phyloP scores from a whole-genome alignment of 257 asterid genomes.

The Scutellaria galericulata region DNA sequence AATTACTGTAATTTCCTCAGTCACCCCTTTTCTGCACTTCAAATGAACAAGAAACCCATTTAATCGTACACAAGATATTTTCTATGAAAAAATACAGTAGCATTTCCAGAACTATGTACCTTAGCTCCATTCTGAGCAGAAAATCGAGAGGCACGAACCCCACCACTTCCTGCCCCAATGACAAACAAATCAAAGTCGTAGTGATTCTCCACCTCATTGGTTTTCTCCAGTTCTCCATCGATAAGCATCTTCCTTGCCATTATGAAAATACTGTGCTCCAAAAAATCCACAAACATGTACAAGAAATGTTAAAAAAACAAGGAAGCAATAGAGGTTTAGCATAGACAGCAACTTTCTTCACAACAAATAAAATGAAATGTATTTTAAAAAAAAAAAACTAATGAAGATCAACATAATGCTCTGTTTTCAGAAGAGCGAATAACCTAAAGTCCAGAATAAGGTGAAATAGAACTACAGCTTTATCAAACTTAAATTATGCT shows the following conservation, averaged over 20 bases:
- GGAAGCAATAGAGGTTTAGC: constrained; percentile 9
- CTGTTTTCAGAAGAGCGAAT: not conserved
- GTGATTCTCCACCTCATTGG: constrained; percentile 51
- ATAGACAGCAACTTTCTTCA: constrained; percentile 13
- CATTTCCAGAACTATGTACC: constrained; percentile 45
- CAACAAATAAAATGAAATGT: constrained; percentile 9
- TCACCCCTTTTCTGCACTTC: not conserved
- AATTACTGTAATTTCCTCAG: not conserved
- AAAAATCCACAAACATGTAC: constrained; percentile 31
- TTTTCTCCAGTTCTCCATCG: constrained; percentile 66
- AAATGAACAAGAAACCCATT: constrained; percentile 1
- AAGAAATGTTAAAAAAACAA: constrained; percentile 28
- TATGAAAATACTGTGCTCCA: constrained; percentile 40
- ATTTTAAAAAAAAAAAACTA: not conserved
- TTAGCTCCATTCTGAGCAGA: constrained; percentile 94
- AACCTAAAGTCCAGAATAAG: not conserved
- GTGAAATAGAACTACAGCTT: not conserved
- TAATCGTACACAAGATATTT: not conserved
- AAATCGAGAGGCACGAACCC: constrained; percentile 92
- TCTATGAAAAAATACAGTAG: not conserved
- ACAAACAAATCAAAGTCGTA: constrained; percentile 92
- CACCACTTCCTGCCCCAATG: constrained; percentile 99
- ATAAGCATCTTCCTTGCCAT: constrained; percentile 96
- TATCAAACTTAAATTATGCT: not conserved
- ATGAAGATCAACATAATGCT: constrained; percentile 12